Evolutionary conservation across 345 rosid species (phyloP).

Genomic region (Cochlearia excelsa): DNA sequence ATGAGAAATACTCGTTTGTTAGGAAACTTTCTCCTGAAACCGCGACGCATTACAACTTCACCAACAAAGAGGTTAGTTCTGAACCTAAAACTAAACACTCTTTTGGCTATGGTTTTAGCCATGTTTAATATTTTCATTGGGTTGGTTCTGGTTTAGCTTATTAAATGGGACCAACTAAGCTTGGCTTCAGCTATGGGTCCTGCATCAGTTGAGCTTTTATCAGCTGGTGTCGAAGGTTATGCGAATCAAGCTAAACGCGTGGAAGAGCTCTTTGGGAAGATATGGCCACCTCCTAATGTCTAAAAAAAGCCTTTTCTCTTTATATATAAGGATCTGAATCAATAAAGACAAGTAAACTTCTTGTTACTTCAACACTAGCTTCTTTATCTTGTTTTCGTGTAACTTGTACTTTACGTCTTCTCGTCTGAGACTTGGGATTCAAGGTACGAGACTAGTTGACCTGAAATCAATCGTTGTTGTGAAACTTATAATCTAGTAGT

Average conservation of each 20-base stretch:
- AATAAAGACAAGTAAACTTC: slow-evolving; percentile 38
- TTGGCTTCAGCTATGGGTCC: slow-evolving; percentile 89
- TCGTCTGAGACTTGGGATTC: slow-evolving; percentile 16
- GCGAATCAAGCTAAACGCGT: slow-evolving; percentile 66
- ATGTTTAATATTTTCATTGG: not conserved
- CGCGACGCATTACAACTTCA: slow-evolving; percentile 68
- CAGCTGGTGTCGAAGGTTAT: slow-evolving; percentile 76
- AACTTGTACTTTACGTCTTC: slow-evolving; percentile 2
- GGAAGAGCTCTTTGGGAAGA: slow-evolving; percentile 77
- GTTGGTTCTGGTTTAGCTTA: slow-evolving; percentile 46
- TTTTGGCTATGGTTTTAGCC: not conserved
- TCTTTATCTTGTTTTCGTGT: slow-evolving; percentile 1
- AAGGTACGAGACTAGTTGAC: slow-evolving; percentile 15
- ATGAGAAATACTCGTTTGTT: slow-evolving; percentile 78
- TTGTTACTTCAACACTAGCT: slow-evolving; percentile 11
- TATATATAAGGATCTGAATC: slow-evolving; percentile 8
- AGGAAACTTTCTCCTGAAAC: slow-evolving; percentile 64
- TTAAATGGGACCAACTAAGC: slow-evolving; percentile 80
- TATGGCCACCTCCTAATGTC: slow-evolving; percentile 97
- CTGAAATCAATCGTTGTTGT: slow-evolving; percentile 1
- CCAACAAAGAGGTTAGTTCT: slow-evolving; percentile 68
- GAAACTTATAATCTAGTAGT: too few relatives aligned
- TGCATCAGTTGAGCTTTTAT: slow-evolving; percentile 81
- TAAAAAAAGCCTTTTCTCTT: slow-evolving; percentile 30
- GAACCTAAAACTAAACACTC: slow-evolving; percentile 11